Percentiles rank a stretch among this genome's conserved stretches.
Conservation (phyloP, 805 yeast species). For the Wickerhamiella occidentalis region DNA sequence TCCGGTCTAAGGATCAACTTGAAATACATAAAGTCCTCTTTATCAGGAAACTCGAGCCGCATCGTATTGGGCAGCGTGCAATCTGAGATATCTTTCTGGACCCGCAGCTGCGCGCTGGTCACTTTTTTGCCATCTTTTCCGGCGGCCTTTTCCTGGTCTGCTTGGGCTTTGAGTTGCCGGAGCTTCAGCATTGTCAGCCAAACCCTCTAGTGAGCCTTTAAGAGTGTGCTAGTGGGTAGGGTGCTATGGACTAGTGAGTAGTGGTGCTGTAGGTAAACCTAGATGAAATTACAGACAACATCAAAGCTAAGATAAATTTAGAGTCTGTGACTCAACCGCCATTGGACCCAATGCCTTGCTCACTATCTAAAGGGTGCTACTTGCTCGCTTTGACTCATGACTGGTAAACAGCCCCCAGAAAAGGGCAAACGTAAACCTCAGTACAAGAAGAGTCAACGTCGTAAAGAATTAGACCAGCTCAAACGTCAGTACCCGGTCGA, state of each 20-base stretch:
- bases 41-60: conserved; percentile 39
- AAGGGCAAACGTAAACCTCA: neutral
- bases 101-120: conserved; percentile 59
- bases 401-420: neutral
- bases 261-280: too few species aligned
- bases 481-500: conserved; percentile 12
- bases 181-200: conserved; percentile 35
- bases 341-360: too few species aligned
- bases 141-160: conserved; percentile 34
- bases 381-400: neutral
- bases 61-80: conserved; percentile 45
- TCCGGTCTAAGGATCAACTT: conserved; percentile 47
- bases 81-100: conserved; percentile 63
- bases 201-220: too few species aligned
- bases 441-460: conserved; percentile 15
- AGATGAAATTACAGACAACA: too few species aligned
- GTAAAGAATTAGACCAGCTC: conserved; percentile 19
- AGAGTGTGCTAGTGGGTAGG: neutral
- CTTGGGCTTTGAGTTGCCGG: conserved; percentile 47
- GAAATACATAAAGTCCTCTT: conserved; percentile 50
- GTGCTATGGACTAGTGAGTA: too few species aligned
- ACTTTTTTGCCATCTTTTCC: conserved; percentile 28
- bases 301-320: too few species aligned
- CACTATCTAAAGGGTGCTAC: too few species aligned
- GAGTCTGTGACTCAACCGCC: too few species aligned